Evolutionary conservation across 2,329 filamentous ascomycete species (phyloP).

Genomic region (Fusarium redolens): DNA sequence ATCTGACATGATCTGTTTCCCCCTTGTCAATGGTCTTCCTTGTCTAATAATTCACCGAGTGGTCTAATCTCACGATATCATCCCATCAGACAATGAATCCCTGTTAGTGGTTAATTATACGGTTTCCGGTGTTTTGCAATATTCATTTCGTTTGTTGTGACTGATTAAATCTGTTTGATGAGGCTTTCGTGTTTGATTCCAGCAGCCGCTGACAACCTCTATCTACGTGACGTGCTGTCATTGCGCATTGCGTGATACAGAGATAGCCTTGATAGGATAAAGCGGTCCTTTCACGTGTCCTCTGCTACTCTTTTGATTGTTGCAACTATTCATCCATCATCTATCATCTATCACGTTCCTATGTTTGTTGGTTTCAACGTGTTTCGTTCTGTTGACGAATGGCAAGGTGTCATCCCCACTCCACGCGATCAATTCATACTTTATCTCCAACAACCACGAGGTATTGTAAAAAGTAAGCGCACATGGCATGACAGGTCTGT

Average conservation of each 20-base stretch:
- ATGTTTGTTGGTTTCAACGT: neutral
- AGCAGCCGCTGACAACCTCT: neutral
- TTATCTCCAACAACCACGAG: conserved; percentile 11
- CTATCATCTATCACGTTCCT: neutral
- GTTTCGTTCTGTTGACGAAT: conserved; percentile 5
- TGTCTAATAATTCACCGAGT: conserved; percentile 3
- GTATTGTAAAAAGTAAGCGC: neutral
- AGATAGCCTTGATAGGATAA: neutral
- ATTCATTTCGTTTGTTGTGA: neutral
- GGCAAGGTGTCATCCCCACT: conserved; percentile 18
- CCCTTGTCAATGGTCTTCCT: neutral
- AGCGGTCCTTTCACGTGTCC: neutral
- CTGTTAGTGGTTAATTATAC: neutral
- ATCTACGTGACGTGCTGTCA: neutral
- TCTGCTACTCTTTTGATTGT: neutral
- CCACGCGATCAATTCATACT: neutral
- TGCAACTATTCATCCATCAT: neutral
- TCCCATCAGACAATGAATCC: conserved; percentile 1
- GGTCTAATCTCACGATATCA: conserved; percentile 16
- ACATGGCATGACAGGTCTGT: neutral
- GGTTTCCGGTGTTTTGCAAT: neutral
- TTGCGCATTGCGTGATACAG: neutral
- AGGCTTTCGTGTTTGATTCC: neutral
- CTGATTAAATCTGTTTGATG: neutral
- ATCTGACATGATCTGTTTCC: neutral